Evolutionary conservation across 2,329 filamentous ascomycete species (phyloP), one percentile per base, ranked within the genome.

Genomic region (Immersiporthe knoxdaviesiana): DNA sequence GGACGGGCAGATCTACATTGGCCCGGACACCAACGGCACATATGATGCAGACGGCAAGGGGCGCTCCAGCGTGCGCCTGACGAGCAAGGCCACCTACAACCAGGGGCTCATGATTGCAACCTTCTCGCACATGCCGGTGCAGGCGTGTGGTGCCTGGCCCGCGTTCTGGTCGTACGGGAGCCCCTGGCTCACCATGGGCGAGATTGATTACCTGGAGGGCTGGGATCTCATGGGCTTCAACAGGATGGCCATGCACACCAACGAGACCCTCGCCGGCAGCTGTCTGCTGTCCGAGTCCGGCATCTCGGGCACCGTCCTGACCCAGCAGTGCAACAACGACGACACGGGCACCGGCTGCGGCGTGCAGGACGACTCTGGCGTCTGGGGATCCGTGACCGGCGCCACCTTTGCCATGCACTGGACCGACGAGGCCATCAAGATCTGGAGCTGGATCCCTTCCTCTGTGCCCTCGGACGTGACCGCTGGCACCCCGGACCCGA

Each of bases 401-500:
- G 68, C 60, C 27, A 65, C 65, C 3, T 67, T 64, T 18, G 68
- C 65, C 7, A 68, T 70, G 65, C 30, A 68, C 54, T 70, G 68
- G 68, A 65, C 65, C 12, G 56, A 54, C 65, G 37, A 39, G 3
- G 50, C 44, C 39, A 68, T 68, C 68, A 68, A 68, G 65, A 56
- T 70, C 65, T 70, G 65, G 65, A 62, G 37, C 37, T 70, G 65
- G 65, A 18, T 62, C 6, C 61, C 60, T 16, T 21, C n/a, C 8
- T 39, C 37, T 1, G 68, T 70, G 5, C 68, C 68, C 14, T 21
- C 52, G 16, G 68, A 70, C 35, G 44, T 70, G 52, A 67, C 64
- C 73, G 73, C 71, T 65, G 76, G 83, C 37, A 79, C 75, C 1
- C 92, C 92, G 0, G 81, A 90, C 69, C 91, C 92, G 0, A 77